phyloP scores from a whole-genome alignment of 176 grass and related monocot genomes.

The Thalia dealbata region DNA sequence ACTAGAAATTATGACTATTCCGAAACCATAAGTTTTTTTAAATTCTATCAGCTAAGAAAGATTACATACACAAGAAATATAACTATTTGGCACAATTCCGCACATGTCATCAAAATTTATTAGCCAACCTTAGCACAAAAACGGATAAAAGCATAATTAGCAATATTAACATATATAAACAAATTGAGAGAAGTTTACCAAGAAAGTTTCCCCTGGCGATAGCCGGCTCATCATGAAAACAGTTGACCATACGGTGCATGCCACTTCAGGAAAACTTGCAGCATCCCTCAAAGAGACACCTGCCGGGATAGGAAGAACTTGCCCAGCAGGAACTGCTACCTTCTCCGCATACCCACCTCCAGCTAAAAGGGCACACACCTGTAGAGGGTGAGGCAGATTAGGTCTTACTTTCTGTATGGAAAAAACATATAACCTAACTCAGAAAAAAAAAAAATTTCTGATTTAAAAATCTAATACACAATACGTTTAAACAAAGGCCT shows the following conservation, averaged over 20 bases:
- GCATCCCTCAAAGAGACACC: conserved; percentile 70
- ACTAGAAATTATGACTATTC: background rate
- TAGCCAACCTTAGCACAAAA: no score
- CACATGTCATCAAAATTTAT: no score
- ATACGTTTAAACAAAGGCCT: background rate
- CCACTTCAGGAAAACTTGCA: conserved; percentile 55
- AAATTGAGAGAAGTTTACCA: conserved; percentile 28
- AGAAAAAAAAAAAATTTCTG: background rate
- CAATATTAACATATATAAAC: background rate
- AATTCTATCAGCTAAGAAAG: background rate
- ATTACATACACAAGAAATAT: background rate
- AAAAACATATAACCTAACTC: background rate
- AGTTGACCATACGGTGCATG: conserved; percentile 82
- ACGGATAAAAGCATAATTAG: no score
- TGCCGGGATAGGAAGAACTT: conserved; percentile 52
- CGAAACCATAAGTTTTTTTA: background rate
- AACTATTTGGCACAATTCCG: background rate
- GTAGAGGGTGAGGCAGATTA: background rate
- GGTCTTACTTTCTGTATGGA: background rate
- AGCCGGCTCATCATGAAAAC: conserved; percentile 81
- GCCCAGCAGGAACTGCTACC: conserved; percentile 59
- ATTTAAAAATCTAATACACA: background rate
- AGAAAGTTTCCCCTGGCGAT: conserved; percentile 64
- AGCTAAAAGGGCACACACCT: conserved; percentile 64
- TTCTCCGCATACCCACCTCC: conserved; percentile 87